Base-by-base conservation (phyloP, 352 stramenopile species). In the Pythium aphanidermatum region DNA sequence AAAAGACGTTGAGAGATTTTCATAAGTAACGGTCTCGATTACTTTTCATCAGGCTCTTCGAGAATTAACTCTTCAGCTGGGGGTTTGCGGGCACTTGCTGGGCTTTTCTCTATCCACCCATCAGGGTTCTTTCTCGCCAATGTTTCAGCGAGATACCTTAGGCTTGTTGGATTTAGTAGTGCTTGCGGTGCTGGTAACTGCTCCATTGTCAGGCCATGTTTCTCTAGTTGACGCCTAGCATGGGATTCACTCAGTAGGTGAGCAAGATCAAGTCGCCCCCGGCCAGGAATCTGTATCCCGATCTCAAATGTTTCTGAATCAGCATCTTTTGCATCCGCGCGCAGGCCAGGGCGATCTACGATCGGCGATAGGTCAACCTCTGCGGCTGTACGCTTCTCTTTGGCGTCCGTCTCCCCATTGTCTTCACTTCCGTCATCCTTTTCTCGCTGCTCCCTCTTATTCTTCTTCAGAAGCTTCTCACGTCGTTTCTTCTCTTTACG, bases 401-500 rank as follows among this genome's bases (percentile, higher is more conserved):
- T 8, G 42, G 41, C 27, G 46, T 50, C 12, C 40, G 36, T 14
- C 7, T 34, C 36, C 46, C 20, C 17, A 34, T 44, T 38, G 11
- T 40, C 23, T 30, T 25, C 13, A 31, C 59, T 1, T 12, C 23
- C 12, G 10, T 53, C 34, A 24, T 39, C 25, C 2, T 23, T 5
- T 30, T 29, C 9, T 19, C 33, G 16, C 5, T 30, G n/a, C 28
- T 60, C 39, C 16, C 24, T 44, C 16, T 32, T 68, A 44, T 77
- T 80, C 53, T 73, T 78, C 34, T 73, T 80, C 1, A 57, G 48
- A 21, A 73, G 14, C 27, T 68, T 72, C 25, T 83, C 72, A 24
- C 57, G 53, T 10, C 72, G 66, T 40, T 70, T 79, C 42, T 76
- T 83, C 37, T 87, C 75, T 42, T 85, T 87, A 7, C 75, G 65